A percentile compares a stretch with the other conserved stretches of the same genome.
These are phyloP conservation scores for Syncephalastrum sp. DNA, from an alignment of 371 early-diverging fungal species.

Conservation along the genomic window DNA sequence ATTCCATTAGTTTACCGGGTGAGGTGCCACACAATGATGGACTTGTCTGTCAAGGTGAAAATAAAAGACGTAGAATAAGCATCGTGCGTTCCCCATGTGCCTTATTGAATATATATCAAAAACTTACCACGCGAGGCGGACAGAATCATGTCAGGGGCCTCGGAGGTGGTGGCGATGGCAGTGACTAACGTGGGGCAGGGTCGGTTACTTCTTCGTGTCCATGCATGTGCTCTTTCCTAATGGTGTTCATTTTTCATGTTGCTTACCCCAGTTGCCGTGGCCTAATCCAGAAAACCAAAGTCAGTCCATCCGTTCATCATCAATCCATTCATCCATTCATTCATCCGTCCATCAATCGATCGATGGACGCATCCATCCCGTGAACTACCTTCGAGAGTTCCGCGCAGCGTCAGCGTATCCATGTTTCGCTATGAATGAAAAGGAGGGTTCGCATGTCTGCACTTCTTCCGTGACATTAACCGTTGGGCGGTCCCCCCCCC, in stretches of 20 bases:
- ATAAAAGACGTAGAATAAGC: background rate
- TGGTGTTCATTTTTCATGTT: background rate
- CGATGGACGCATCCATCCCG: conserved; percentile 6
- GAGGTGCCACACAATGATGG: conserved; percentile 92
- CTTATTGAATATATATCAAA: background rate
- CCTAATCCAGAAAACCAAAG: conserved; percentile 19
- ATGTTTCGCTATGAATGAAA: conserved; percentile 43
- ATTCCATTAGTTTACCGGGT: conserved; percentile 40
- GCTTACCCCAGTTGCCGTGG: conserved; percentile 49
- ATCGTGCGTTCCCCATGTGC: too few species aligned
- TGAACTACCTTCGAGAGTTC: conserved; percentile 46
- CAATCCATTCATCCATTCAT: conserved; percentile 12
- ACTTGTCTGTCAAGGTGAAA: conserved; percentile 67
- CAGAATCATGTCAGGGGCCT: conserved; percentile 91
- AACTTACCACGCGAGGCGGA: conserved; percentile 89
- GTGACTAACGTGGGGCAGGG: conserved; percentile 57
- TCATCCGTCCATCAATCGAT: conserved; percentile 23
- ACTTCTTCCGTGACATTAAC: too few species aligned
- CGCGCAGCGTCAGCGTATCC: conserved; percentile 63
- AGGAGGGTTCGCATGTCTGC: conserved; percentile 25
- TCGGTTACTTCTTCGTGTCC: conserved; percentile 2
- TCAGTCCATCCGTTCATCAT: conserved; percentile 6
- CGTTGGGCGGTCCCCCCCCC: too few species aligned
- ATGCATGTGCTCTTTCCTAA: background rate
- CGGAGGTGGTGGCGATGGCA: conserved; percentile 92